These are phyloP conservation scores for Vanrija sp. DNA, from an alignment of 1,284 basidiomycete genomes.

Conservation along the genomic window DNA sequence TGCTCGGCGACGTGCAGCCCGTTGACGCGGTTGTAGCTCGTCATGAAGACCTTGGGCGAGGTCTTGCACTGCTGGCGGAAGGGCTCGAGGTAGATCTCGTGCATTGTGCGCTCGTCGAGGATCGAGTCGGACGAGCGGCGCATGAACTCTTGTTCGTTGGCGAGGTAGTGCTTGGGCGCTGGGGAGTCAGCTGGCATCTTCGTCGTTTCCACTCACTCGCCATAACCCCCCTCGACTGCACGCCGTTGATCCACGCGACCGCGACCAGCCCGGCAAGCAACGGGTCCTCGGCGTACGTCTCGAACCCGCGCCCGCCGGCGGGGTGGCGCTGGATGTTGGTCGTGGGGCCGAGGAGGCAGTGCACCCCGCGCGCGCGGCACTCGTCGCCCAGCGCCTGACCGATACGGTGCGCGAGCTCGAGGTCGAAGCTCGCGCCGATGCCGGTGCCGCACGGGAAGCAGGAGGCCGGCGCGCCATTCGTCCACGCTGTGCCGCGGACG, in stretches of 20 bases:
- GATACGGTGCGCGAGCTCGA: slow-evolving; percentile 60
- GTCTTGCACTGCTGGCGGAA: slow-evolving; percentile 70
- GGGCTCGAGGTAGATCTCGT: slow-evolving; percentile 75
- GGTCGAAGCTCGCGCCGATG: slow-evolving; percentile 69
- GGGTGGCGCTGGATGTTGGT: slow-evolving; percentile 75
- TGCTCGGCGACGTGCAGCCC: slow-evolving; percentile 70
- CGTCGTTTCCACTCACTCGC: slow-evolving; percentile 35
- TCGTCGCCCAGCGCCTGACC: slow-evolving; percentile 63
- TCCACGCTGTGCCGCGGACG: slow-evolving; percentile 22
- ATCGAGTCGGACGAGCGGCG: slow-evolving; percentile 45
- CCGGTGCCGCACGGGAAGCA: slow-evolving; percentile 58
- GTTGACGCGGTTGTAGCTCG: slow-evolving; percentile 57
- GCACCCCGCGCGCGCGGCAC: slow-evolving; percentile 63
- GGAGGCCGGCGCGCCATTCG: slow-evolving; percentile 23
- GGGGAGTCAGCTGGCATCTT: neutral
- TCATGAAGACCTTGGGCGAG: slow-evolving; percentile 34
- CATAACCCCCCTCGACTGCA: slow-evolving; percentile 65
- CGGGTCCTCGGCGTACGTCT: slow-evolving; percentile 54
- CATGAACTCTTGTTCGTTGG: slow-evolving; percentile 55
- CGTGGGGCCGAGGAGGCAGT: slow-evolving; percentile 66
- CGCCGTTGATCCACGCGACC: slow-evolving; percentile 64
- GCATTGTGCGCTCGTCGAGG: slow-evolving; percentile 62
- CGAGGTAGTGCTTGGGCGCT: slow-evolving; percentile 23
- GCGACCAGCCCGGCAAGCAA: slow-evolving; percentile 64
- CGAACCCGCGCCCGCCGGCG: slow-evolving; percentile 61